Conservation (phyloP, 2,329 filamentous ascomycete species). For the Arthroderma uncinatum region DNA sequence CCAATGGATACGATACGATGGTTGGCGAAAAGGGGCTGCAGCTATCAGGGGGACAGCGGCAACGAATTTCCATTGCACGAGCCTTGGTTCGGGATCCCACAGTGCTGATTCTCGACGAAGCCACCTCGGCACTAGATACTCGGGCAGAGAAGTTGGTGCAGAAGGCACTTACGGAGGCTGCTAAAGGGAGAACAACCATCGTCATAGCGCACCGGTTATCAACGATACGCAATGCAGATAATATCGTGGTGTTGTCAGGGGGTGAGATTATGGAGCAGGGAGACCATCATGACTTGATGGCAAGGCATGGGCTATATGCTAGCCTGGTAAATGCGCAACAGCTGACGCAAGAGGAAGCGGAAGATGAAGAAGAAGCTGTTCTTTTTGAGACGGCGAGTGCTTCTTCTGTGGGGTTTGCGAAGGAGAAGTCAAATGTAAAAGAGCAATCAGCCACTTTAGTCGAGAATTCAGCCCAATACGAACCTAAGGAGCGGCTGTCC, state of each 20-base stretch:
- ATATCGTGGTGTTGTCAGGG: conserved; percentile 21
- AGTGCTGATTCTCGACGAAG: conserved; percentile 73
- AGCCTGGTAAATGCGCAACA: background rate
- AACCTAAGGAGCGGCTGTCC: background rate
- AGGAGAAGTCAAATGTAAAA: background rate
- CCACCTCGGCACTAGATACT: conserved; percentile 71
- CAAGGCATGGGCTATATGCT: conserved; percentile 1
- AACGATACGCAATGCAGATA: conserved; percentile 21
- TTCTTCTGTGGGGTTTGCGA: background rate
- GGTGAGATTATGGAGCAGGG: conserved; percentile 22
- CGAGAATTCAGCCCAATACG: background rate
- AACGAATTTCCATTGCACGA: conserved; percentile 84
- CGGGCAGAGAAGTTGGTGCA: conserved; percentile 76
- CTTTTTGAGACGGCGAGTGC: background rate
- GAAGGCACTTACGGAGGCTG: conserved; percentile 62
- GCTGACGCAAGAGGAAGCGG: background rate
- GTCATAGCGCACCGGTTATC: conserved; percentile 23
- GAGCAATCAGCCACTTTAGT: background rate
- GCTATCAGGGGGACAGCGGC: conserved; percentile 92
- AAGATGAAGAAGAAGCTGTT: background rate
- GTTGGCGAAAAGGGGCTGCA: conserved; percentile 86
- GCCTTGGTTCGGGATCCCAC: conserved; percentile 70
- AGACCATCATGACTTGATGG: conserved; percentile 21
- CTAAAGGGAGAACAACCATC: conserved; percentile 38
- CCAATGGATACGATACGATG: conserved; percentile 69